These are phyloP conservation scores for Ceratopteris richardii DNA, from an alignment of 75 land plant genomes.

Conservation along the genomic window DNA sequence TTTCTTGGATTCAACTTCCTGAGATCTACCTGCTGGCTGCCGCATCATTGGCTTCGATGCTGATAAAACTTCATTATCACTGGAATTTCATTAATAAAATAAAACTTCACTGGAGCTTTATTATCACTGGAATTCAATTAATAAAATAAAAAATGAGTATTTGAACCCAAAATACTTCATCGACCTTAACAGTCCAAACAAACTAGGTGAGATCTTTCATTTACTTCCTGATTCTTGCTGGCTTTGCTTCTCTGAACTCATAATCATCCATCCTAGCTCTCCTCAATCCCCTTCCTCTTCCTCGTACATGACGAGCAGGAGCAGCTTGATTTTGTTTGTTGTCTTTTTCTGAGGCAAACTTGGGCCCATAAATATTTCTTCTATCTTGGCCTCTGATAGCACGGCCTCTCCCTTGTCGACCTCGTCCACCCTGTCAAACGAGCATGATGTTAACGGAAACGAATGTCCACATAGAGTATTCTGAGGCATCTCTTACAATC, in stretches of 20 bases:
- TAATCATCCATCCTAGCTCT: conserved; percentile 2
- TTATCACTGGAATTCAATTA: neutral
- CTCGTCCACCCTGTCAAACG: neutral
- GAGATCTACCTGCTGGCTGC: neutral
- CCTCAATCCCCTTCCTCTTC: conserved; percentile 7
- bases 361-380: neutral
- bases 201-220: neutral
- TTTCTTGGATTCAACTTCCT: conserved; percentile 5
- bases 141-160: neutral
- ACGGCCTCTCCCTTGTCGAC: neutral
- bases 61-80: neutral
- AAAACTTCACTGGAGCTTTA: neutral
- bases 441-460: neutral
- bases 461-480: too few relatives aligned
- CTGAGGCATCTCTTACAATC: too few relatives aligned
- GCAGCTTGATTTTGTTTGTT: neutral
- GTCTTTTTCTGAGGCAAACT: neutral
- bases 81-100: too few relatives aligned
- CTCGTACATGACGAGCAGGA: conserved; percentile 3
- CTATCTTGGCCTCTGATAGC: neutral
- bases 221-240: conserved; percentile 1
- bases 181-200: neutral
- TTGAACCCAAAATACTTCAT: neutral
- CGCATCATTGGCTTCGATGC: neutral
- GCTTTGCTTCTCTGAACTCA: neutral